Percentiles rank a stretch among this genome's conserved stretches.
These are phyloP conservation scores for Hanseniaspora hatyaiensis DNA, from an alignment of 805 yeast genomes.

Conservation along the genomic window DNA sequence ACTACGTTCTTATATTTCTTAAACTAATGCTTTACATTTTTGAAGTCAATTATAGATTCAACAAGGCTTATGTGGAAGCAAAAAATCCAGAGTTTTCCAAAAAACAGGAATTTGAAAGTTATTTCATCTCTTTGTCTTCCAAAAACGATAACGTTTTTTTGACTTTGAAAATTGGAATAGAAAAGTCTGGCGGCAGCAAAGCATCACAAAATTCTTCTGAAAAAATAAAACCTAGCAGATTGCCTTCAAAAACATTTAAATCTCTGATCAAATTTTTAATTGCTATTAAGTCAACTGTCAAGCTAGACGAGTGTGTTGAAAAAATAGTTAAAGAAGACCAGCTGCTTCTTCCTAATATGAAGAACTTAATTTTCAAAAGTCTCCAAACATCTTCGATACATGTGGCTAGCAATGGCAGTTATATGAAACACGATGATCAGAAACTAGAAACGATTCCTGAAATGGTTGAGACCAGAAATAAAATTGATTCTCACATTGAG, in stretches of 20 bases:
- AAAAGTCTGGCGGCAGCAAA: too few relatives aligned
- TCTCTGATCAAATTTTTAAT: constrained; percentile 8
- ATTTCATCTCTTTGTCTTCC: constrained; percentile 14
- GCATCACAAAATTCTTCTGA: neutral
- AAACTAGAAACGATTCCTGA: constrained; percentile 20
- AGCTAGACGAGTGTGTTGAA: constrained; percentile 12
- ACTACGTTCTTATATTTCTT: constrained; percentile 14
- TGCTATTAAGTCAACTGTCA: constrained; percentile 13
- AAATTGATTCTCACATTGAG: constrained; percentile 33
- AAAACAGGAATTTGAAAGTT: constrained; percentile 11
- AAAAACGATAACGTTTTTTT: neutral
- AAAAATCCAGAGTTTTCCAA: constrained; percentile 12
- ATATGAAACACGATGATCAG: constrained; percentile 9
- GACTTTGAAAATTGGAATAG: neutral
- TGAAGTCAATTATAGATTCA: constrained; percentile 10
- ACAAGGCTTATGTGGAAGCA: neutral
- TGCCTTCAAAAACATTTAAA: constrained; percentile 6
- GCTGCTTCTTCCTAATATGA: constrained; percentile 9
- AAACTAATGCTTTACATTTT: constrained; percentile 13
- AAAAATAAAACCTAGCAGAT: constrained; percentile 2
- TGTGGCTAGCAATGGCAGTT: neutral
- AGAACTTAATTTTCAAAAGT: constrained; percentile 6
- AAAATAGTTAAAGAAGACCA: constrained; percentile 14
- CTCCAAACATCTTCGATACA: constrained; percentile 17
- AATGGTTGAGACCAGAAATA: constrained; percentile 23